These are phyloP conservation scores for Hypholoma fasciculare DNA, from an alignment of 768 basidiomycete genomes.

Conservation along the genomic window DNA sequence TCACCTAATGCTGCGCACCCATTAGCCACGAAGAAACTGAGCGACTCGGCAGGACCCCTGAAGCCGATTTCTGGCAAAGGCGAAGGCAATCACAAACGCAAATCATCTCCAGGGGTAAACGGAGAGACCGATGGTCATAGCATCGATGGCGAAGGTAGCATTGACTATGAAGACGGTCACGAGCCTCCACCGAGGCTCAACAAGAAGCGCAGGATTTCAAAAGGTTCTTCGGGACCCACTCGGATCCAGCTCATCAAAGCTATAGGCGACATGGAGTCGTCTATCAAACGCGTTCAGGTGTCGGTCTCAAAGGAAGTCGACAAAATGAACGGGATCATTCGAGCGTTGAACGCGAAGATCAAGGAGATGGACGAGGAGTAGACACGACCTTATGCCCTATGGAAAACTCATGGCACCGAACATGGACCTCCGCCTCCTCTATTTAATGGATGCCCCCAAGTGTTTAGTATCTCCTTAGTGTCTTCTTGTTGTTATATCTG, in stretches of 20 bases:
- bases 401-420: slow-evolving; percentile 6
- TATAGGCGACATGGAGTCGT: slow-evolving; percentile 34
- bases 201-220: slow-evolving; percentile 34
- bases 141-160: slow-evolving; percentile 30
- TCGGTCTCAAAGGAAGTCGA: slow-evolving; percentile 34
- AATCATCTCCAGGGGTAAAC: slow-evolving; percentile 25
- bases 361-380: slow-evolving; percentile 34
- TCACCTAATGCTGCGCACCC: slow-evolving; percentile 8
- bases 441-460: slow-evolving; percentile 13
- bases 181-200: slow-evolving; percentile 26
- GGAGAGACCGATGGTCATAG: slow-evolving; percentile 22
- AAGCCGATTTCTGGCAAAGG: slow-evolving; percentile 15
- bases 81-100: slow-evolving; percentile 25
- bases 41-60: slow-evolving; percentile 16
- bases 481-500: slow-evolving; percentile 19
- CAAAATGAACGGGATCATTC: slow-evolving; percentile 31
- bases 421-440: slow-evolving; percentile 12
- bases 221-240: slow-evolving; percentile 25
- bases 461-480: slow-evolving; percentile 18
- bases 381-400: slow-evolving; percentile 3
- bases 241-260: slow-evolving; percentile 32
- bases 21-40: slow-evolving; percentile 23
- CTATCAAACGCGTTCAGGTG: slow-evolving; percentile 33
- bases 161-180: slow-evolving; percentile 35
- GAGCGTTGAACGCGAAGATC: slow-evolving; percentile 29